These are phyloP conservation scores for Hypoxylon fuscum DNA, from an alignment of 495 filamentous ascomycete species.

Conservation along the genomic window DNA sequence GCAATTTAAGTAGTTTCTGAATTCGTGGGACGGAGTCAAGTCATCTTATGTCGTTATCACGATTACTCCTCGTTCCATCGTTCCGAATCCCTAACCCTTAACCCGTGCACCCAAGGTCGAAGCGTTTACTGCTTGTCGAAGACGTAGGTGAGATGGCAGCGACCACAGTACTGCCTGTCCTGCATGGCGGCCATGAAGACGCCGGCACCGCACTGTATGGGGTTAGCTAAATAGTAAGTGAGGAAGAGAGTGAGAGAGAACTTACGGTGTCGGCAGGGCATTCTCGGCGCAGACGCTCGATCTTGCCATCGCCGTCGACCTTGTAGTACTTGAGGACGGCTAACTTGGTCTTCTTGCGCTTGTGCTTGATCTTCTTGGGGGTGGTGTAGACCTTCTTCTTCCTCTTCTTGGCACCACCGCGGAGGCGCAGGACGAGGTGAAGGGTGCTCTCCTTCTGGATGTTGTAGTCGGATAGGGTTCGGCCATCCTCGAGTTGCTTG, in stretches of 20 bases:
- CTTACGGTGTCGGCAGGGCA: conserved; percentile 91
- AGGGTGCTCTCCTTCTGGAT: conserved; percentile 99
- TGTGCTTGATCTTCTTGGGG: conserved; percentile 99
- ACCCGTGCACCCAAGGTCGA: conserved; percentile 27
- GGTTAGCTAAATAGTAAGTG: conserved; percentile 31
- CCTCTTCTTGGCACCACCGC: conserved; percentile 97
- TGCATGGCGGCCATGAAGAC: conserved; percentile 99
- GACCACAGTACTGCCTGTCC: conserved; percentile 99
- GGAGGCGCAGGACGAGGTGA: conserved; percentile 96
- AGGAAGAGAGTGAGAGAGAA: conserved; percentile 25
- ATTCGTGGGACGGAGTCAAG: no score
- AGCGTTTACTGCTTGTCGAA: conserved; percentile 80
- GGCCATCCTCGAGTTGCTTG: conserved; percentile 99
- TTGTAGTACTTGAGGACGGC: conserved; percentile 99
- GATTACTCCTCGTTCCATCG: conserved; percentile 29
- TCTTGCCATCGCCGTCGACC: conserved; percentile 99
- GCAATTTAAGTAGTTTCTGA: no score
- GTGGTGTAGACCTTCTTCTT: conserved; percentile 99
- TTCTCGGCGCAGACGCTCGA: conserved; percentile 97
- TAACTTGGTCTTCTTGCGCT: conserved; percentile 99
- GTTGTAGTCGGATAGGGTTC: conserved; percentile 99
- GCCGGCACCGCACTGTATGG: conserved; percentile 89
- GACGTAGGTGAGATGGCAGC: conserved; percentile 99
- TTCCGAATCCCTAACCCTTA: conserved; percentile 40
- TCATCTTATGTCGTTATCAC: conserved; percentile 31